These are phyloP conservation scores for Coniochaeta hoffmannii DNA, from an alignment of 2,329 filamentous ascomycete species.

Conservation along the genomic window DNA sequence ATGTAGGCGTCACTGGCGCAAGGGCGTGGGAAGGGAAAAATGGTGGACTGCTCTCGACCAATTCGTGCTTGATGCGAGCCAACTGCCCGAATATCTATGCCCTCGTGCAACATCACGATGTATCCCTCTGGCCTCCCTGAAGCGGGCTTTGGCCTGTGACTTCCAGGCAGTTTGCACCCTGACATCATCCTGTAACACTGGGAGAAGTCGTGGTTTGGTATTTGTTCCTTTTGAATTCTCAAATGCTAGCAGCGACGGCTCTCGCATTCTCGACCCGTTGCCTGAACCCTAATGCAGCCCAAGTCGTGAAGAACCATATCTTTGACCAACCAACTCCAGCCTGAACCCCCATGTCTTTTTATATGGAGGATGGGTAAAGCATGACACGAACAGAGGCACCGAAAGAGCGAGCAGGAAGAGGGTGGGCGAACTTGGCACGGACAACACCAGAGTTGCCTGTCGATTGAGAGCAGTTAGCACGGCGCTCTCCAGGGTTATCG, in stretches of 20 bases:
- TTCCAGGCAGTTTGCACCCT: not conserved
- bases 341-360: conserved; percentile 34
- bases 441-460: conserved; percentile 95
- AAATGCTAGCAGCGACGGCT: conserved; percentile 45
- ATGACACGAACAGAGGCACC: conserved; percentile 93
- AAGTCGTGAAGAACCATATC: conserved; percentile 50
- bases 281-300: conserved; percentile 48
- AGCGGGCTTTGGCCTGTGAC: not conserved
- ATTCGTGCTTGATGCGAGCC: not conserved
- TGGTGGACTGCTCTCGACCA: not conserved
- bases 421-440: conserved; percentile 92
- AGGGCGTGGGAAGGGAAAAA: not conserved
- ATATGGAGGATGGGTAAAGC: conserved; percentile 98
- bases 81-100: not conserved
- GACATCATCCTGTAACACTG: not conserved
- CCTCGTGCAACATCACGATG: not conserved
- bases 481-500: not conserved
- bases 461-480: not conserved
- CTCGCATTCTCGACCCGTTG: conserved; percentile 30
- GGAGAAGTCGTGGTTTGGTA: conserved; percentile 14
- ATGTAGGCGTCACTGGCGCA: not conserved
- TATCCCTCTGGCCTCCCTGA: not conserved
- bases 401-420: conserved; percentile 94
- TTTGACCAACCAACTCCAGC: conserved; percentile 54
- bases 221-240: conserved; percentile 38